Base-by-base conservation (phyloP, 169 alveolate genomes). In the Ichthyophthirius multifiliis region DNA sequence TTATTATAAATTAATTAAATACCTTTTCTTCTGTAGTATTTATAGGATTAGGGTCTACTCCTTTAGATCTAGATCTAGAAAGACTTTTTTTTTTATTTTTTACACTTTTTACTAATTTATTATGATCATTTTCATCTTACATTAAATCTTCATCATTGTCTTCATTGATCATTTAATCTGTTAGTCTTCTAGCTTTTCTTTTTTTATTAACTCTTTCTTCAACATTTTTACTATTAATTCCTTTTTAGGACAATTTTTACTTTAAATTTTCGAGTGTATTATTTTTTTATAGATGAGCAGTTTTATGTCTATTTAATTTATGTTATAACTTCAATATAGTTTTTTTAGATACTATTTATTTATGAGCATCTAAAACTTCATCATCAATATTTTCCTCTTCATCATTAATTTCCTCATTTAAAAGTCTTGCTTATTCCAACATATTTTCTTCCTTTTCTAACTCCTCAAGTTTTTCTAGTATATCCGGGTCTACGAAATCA, bases 401-500 rank as follows among this genome's bases (percentile, higher is more conserved):
- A 44, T 90, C 94, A 41, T 78, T 86, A 64, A 80, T 90, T 16
- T 90, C 91, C 77, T 85, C 94, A 55, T 88, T 92, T 47, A 95
- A 92, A 37, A 62, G 43, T 76, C 94, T 96, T 32, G 83, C 86
- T 75, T 86, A 76, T 47, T 90, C 80, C 18, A 97, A 82, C 81
- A 86, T 89, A 87, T 95, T 98, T 89, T 99, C 99, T 84, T 99
- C 99, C 84, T 96, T 95, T 92, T 98, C 99, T 23, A 99, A 92
- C 48, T 90, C 97, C 48, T 94, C 90, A n/a, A 99, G 93, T 83
- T 96, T 97, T 75, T 95, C 94, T 74, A 97, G 97, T 64, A 98
- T 98, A 63, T 98, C 99, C 47, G 98, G 97, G 85, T 98, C 99
- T 15, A 98, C 96, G 88, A 95, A 99, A 89, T 99, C 99, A 64